Evolutionary conservation across 2,329 filamentous ascomycete genomes (phyloP).

Genomic region (Clathrospora elynae): DNA sequence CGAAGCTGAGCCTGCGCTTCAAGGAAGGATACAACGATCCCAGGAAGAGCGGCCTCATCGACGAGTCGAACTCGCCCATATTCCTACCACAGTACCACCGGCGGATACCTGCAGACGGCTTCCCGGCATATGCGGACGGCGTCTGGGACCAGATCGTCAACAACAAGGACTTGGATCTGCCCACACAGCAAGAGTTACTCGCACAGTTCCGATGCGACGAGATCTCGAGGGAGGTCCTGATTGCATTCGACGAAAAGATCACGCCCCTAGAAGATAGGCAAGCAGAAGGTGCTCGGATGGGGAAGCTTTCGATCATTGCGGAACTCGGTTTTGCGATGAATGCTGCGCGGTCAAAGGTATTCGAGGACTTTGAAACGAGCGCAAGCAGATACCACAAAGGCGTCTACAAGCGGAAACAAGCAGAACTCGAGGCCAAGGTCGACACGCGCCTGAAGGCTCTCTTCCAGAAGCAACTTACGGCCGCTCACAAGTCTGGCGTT

Average conservation of each 20-base stretch:
- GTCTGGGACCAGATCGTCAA: conserved; percentile 99
- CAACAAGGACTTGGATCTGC: conserved; percentile 96
- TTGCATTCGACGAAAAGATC: conserved; percentile 82
- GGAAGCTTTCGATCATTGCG: conserved; percentile 72
- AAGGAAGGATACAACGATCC: conserved; percentile 76
- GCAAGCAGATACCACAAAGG: conserved; percentile 96
- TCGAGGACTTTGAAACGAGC: conserved; percentile 86
- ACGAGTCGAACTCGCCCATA: conserved; percentile 77
- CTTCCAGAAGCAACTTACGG: conserved; percentile 84
- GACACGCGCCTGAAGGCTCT: conserved; percentile 86
- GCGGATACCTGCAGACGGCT: conserved; percentile 95
- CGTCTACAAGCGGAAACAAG: conserved; percentile 83
- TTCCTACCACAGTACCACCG: conserved; percentile 95
- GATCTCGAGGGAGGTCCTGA: conserved; percentile 85
- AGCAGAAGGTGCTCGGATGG: conserved; percentile 72
- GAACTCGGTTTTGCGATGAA: conserved; percentile 77
- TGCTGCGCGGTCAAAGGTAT: conserved; percentile 69
- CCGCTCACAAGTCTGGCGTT: conserved; percentile 88
- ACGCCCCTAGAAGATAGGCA: conserved; percentile 85
- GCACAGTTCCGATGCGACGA: conserved; percentile 98
- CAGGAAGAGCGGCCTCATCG: conserved; percentile 64
- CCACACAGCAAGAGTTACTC: conserved; percentile 94
- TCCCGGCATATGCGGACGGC: conserved; percentile 88
- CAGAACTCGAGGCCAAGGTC: conserved; percentile 83
- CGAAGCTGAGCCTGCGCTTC: conserved; percentile 80